phyloP scores from a whole-genome alignment of 768 basidiomycete genomes.

The Tulasnella sp. region DNA sequence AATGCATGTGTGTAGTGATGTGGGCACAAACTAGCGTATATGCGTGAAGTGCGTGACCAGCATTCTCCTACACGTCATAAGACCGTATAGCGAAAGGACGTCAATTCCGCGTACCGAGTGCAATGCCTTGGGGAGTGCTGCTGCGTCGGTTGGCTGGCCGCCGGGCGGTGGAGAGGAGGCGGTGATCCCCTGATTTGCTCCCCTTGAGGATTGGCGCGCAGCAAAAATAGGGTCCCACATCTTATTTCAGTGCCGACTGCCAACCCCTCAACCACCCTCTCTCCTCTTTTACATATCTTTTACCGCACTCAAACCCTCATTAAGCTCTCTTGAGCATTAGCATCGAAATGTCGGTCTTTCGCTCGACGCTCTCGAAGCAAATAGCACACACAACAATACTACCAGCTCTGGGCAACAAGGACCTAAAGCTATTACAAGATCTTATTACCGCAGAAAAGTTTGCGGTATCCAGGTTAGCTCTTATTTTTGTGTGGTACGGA shows the following conservation, averaged over 20 bases:
- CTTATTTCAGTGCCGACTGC: neutral
- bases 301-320: neutral
- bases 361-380: constrained; percentile 43
- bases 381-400: constrained; percentile 87
- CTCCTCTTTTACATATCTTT: neutral
- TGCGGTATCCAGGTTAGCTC: constrained; percentile 65
- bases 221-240: constrained; percentile 5
- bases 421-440: constrained; percentile 77
- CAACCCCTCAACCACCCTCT: neutral
- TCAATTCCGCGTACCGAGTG: neutral
- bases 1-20: too few relatives aligned
- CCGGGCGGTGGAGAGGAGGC: neutral
- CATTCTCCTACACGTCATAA: too few relatives aligned
- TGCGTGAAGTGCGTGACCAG: too few relatives aligned
- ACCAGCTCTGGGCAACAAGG: constrained; percentile 64
- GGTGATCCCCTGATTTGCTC: neutral
- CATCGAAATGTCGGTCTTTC: neutral
- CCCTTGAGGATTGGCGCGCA: neutral
- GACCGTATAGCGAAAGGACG: neutral
- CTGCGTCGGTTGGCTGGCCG: neutral
- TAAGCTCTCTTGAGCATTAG: neutral
- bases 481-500: neutral
- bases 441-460: constrained; percentile 86
- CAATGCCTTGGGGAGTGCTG: neutral
- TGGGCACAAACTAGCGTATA: too few relatives aligned